Conservation (phyloP, 495 filamentous ascomycete species). For the Penicillium cinerascens region DNA sequence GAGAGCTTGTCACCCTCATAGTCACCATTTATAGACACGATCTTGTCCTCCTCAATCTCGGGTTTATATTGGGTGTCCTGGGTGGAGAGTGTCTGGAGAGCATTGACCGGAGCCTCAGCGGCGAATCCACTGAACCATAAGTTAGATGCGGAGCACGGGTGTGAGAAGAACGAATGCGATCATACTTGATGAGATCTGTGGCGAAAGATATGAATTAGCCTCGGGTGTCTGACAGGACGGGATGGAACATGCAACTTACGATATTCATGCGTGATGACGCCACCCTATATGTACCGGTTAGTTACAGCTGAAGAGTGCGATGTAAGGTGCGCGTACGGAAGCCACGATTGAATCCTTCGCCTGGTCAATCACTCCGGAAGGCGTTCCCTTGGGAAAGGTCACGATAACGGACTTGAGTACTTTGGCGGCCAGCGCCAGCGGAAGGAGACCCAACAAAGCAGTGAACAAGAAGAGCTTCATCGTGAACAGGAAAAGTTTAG, state of each 20-base stretch:
- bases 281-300: slow-evolving; percentile 19
- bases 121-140: slow-evolving; percentile 63
- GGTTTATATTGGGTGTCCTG: slow-evolving; percentile 62
- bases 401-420: slow-evolving; percentile 72
- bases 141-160: slow-evolving; percentile 18
- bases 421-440: slow-evolving; percentile 51
- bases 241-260: slow-evolving; percentile 31
- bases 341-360: slow-evolving; percentile 67
- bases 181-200: slow-evolving; percentile 52
- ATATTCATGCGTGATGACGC: slow-evolving; percentile 52
- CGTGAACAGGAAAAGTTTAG: slow-evolving; percentile 10
- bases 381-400: slow-evolving; percentile 70
- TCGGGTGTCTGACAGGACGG: background rate
- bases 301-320: background rate
- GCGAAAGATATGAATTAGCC: slow-evolving; percentile 6
- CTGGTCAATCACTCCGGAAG: slow-evolving; percentile 60
- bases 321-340: slow-evolving; percentile 50
- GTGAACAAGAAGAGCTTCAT: slow-evolving; percentile 56
- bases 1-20: slow-evolving; percentile 13
- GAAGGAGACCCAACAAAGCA: slow-evolving; percentile 52
- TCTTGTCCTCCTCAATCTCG: slow-evolving; percentile 71
- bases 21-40: slow-evolving; percentile 46
- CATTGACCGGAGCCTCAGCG: slow-evolving; percentile 62
- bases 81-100: slow-evolving; percentile 65
- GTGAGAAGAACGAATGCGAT: background rate